Percentiles rank a stretch among this genome's conserved stretches.
Conservation (phyloP, 805 yeast species). For the Metschnikowia dekortorum region DNA sequence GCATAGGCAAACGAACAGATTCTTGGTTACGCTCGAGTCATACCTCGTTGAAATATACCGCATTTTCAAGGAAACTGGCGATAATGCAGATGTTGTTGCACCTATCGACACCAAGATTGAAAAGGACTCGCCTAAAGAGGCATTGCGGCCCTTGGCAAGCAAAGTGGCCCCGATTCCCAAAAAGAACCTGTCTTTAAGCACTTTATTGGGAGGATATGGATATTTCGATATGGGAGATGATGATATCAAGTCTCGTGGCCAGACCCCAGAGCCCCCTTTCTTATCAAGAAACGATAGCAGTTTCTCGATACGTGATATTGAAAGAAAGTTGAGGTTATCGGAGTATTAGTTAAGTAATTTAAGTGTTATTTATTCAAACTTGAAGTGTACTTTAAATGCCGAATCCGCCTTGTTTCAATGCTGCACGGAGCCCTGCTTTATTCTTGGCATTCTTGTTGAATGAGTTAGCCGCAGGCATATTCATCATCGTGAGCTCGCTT, state of each 20-base stretch:
- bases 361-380: too few species aligned
- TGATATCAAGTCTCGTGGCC: constrained; percentile 50
- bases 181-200: constrained; percentile 19
- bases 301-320: constrained; percentile 51
- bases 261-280: constrained; percentile 52
- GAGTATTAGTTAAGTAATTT: constrained; percentile 41
- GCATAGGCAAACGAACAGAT: constrained; percentile 56
- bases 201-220: constrained; percentile 54
- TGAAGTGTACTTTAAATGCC: constrained; percentile 45
- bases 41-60: constrained; percentile 45
- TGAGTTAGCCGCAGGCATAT: constrained; percentile 43
- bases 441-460: constrained; percentile 41
- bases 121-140: neutral
- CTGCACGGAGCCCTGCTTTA: constrained; percentile 58
- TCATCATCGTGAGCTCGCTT: constrained; percentile 41
- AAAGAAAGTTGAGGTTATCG: constrained; percentile 58
- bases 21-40: constrained; percentile 48
- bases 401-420: constrained; percentile 61
- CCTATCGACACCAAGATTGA: constrained; percentile 25
- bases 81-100: constrained; percentile 14
- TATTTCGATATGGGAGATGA: constrained; percentile 57
- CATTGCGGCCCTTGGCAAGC: constrained; percentile 4
- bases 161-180: constrained; percentile 9
- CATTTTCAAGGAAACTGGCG: constrained; percentile 25
- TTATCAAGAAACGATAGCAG: constrained; percentile 35